Evolutionary conservation across 148 eudicot species (phyloP).

Genomic region (Chenopodium berlandieri): DNA sequence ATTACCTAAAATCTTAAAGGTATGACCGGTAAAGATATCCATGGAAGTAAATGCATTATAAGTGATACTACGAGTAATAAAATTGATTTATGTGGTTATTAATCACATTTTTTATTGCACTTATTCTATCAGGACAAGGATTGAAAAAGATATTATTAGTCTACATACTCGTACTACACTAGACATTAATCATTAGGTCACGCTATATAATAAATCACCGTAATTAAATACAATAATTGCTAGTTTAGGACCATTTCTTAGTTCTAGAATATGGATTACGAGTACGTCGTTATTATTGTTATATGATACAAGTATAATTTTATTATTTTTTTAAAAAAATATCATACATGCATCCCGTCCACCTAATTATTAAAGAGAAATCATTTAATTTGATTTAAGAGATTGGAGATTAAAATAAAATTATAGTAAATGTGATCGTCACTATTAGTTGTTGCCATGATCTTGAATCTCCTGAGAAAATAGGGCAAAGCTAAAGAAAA

Average conservation of each 20-base stretch:
- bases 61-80: too few relatives aligned
- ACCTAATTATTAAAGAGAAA: conserved; percentile 9
- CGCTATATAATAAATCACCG: background rate
- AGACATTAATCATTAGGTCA: background rate
- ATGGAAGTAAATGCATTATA: too few relatives aligned
- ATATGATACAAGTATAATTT: too few relatives aligned
- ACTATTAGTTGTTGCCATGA: conserved; percentile 1
- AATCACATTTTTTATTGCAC: too few relatives aligned
- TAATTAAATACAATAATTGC: background rate
- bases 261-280: background rate
- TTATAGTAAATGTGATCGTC: background rate
- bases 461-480: conserved; percentile 15
- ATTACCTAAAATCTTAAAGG: too few relatives aligned
- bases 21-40: too few relatives aligned
- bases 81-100: too few relatives aligned
- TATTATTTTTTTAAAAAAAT: too few relatives aligned
- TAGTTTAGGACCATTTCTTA: background rate
- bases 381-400: conserved; percentile 1
- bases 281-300: too few relatives aligned
- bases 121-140: background rate
- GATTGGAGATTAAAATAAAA: background rate
- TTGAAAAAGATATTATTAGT: background rate
- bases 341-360: background rate
- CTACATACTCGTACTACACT: background rate
- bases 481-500: conserved; percentile 5